phyloP scores from a whole-genome alignment of 2,329 filamentous ascomycete genomes.

The Fusarium coffeatum region DNA sequence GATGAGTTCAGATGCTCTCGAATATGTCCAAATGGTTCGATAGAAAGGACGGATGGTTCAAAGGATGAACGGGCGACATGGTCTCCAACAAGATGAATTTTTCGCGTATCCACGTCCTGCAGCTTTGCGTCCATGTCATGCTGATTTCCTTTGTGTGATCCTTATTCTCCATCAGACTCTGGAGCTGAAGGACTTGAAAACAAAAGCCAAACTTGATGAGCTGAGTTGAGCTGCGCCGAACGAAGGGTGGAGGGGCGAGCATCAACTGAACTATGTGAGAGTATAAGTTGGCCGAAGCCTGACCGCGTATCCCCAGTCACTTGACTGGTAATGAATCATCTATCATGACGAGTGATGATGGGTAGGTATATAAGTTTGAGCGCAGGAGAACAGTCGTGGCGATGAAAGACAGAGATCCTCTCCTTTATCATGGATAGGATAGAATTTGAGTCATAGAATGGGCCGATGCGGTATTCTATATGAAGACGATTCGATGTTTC shows the following conservation, averaged over 20 bases:
- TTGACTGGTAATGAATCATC: neutral
- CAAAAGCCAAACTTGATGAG: neutral
- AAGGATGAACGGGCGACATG: conserved; percentile 43
- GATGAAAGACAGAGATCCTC: neutral
- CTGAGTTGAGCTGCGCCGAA: neutral
- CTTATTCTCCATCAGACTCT: neutral
- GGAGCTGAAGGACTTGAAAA: neutral
- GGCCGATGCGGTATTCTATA: conserved; percentile 10
- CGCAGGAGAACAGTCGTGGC: neutral
- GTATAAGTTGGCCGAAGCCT: neutral
- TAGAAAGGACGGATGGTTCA: conserved; percentile 42
- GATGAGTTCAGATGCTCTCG: conserved; percentile 38
- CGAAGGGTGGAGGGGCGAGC: neutral
- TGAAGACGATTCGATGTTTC: conserved; percentile 35
- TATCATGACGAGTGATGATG: neutral
- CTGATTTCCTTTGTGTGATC: neutral
- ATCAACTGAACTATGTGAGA: neutral
- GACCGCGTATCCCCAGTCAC: neutral
- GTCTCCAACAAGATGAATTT: conserved; percentile 46
- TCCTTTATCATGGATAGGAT: neutral
- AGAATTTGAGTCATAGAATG: conserved; percentile 4
- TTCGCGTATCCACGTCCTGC: conserved; percentile 24
- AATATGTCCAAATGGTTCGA: conserved; percentile 40
- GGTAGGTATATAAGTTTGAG: neutral
- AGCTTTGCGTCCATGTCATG: neutral